These are phyloP conservation scores for Apiospora pterosperma DNA, from an alignment of 2,329 filamentous ascomycete species.

Conservation along the genomic window DNA sequence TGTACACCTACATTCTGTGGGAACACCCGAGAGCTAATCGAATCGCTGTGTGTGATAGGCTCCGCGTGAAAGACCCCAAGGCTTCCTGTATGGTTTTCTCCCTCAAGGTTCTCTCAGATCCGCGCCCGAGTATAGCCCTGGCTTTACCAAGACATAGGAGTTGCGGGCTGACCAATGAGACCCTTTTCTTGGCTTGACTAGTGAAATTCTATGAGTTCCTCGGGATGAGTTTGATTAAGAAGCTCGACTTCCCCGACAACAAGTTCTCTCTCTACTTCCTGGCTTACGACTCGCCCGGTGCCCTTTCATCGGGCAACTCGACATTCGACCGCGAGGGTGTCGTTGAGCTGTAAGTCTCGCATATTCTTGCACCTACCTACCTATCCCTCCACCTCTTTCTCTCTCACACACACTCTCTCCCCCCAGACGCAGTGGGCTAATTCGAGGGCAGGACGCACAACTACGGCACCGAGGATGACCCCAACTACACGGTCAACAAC, in stretches of 20 bases:
- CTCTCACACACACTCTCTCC: no score
- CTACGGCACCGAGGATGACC: conserved; percentile 86
- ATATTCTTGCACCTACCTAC: not conserved
- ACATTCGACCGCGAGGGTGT: conserved; percentile 82
- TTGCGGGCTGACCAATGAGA: not conserved
- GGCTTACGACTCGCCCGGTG: conserved; percentile 75
- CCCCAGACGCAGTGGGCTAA: not conserved
- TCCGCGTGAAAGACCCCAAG: conserved; percentile 93
- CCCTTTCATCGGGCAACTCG: conserved; percentile 69
- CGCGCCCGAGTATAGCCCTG: not conserved
- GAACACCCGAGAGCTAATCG: not conserved
- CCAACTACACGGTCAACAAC: conserved; percentile 76
- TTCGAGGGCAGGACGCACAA: conserved; percentile 49
- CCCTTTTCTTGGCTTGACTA: conserved; percentile 18
- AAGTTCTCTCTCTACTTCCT: conserved; percentile 98
- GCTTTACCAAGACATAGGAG: not conserved
- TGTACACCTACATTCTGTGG: not conserved
- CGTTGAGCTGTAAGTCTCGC: conserved; percentile 66
- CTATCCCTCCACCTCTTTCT: not conserved
- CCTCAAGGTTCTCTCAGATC: not conserved
- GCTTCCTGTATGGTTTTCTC: conserved; percentile 53
- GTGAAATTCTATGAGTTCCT: conserved; percentile 94
- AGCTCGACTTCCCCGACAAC: conserved; percentile 76
- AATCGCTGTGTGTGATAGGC: conserved; percentile 45
- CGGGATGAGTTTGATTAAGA: conserved; percentile 79